Percentiles rank a stretch among this genome's conserved stretches.
Evolutionary conservation across 805 yeast genomes (phyloP).

Genomic region (Naumovozyma baii): DNA sequence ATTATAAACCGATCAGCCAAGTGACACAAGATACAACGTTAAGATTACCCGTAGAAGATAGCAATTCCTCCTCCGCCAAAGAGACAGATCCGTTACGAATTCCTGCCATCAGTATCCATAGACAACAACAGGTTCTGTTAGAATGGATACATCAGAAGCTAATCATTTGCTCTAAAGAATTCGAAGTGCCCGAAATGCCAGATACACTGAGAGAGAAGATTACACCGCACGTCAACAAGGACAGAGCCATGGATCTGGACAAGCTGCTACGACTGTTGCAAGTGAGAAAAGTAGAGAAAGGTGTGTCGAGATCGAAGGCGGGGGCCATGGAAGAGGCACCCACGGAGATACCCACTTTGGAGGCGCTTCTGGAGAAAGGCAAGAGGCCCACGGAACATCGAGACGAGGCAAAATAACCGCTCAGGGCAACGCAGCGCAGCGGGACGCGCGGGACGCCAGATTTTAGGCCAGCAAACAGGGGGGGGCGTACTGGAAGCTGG

Average conservation of each 20-base stretch:
- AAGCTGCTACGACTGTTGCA: conserved; percentile 13
- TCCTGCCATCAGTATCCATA: conserved; percentile 28
- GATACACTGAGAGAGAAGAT: conserved; percentile 13
- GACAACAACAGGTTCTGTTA: conserved; percentile 19
- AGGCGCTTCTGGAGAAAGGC: conserved; percentile 16
- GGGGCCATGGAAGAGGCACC: conserved; percentile 9
- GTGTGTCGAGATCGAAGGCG: not conserved
- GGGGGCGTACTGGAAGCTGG: too few species aligned
- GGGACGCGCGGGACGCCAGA: too few species aligned
- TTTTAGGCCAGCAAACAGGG: too few species aligned
- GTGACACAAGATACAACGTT: conserved; percentile 10
- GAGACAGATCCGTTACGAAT: conserved; percentile 18
- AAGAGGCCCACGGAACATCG: too few species aligned
- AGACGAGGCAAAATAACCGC: too few species aligned
- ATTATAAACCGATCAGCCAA: conserved; percentile 12
- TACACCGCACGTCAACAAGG: conserved; percentile 8
- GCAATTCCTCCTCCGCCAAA: conserved; percentile 10
- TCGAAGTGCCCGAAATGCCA: conserved; percentile 25
- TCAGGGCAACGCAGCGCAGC: too few species aligned
- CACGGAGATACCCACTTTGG: conserved; percentile 15
- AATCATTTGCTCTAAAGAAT: conserved; percentile 10
- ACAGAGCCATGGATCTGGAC: conserved; percentile 4
- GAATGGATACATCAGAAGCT: conserved; percentile 20
- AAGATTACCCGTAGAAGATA: conserved; percentile 14
- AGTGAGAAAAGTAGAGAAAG: conserved; percentile 10